phyloP scores from a whole-genome alignment of 1,139 yeast genomes.

The Kodamaea sp. region DNA sequence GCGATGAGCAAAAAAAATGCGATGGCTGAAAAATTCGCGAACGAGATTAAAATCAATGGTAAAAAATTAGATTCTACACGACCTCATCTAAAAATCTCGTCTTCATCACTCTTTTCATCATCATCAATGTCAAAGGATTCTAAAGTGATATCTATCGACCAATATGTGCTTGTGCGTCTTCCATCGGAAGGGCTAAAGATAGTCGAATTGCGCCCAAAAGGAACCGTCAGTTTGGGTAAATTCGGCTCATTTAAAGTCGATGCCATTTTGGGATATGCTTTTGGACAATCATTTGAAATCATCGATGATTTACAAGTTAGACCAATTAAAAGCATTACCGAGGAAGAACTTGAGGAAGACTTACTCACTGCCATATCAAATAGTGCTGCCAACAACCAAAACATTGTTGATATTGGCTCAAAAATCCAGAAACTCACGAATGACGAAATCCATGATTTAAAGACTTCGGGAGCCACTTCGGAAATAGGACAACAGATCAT shows the following conservation, averaged over 20 bases:
- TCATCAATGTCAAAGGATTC: slow-evolving; percentile 5
- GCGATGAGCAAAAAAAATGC: slow-evolving; percentile 3
- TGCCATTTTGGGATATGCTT: slow-evolving; percentile 74
- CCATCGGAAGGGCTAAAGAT: slow-evolving; percentile 81
- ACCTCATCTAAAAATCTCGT: slow-evolving; percentile 7
- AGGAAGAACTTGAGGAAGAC: slow-evolving; percentile 31
- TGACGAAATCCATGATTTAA: slow-evolving; percentile 78
- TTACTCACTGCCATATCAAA: slow-evolving; percentile 40
- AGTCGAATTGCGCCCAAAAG: slow-evolving; percentile 57
- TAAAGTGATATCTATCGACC: slow-evolving; percentile 39
- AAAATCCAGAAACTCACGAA: slow-evolving; percentile 69
- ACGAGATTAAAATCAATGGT: slow-evolving; percentile 1
- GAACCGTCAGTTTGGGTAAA: slow-evolving; percentile 73
- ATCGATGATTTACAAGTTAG: slow-evolving; percentile 51
- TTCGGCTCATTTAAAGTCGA: slow-evolving; percentile 81
- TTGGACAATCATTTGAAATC: slow-evolving; percentile 89
- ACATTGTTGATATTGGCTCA: slow-evolving; percentile 69
- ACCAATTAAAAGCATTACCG: slow-evolving; percentile 43
- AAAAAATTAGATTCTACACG: slow-evolving; percentile 7
- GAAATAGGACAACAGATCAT: slow-evolving; percentile 78
- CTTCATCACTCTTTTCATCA: background rate
- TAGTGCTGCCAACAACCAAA: slow-evolving; percentile 63
- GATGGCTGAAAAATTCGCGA: slow-evolving; percentile 4
- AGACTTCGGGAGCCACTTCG: slow-evolving; percentile 59
- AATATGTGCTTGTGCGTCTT: slow-evolving; percentile 64